phyloP scores from a whole-genome alignment of 176 grass and related monocot species.

The Lolium rigidum region DNA sequence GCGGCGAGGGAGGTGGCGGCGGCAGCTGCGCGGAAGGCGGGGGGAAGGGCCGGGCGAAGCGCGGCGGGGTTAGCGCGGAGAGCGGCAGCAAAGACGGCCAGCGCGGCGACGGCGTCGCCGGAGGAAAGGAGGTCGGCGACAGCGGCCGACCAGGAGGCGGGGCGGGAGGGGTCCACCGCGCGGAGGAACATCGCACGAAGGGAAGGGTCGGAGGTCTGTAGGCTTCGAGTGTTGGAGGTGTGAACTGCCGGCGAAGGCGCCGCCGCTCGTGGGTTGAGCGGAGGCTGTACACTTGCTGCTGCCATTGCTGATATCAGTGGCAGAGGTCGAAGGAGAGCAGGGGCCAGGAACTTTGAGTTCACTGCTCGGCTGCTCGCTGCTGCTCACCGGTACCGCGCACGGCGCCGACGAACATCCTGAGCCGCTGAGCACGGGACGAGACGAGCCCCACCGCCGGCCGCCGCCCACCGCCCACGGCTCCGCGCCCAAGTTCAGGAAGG shows the following conservation, averaged over 20 bases:
- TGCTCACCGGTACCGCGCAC: too few species aligned
- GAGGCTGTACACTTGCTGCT: background rate
- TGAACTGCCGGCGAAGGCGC: background rate
- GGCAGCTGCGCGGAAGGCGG: constrained; percentile 62
- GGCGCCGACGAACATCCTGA: too few species aligned
- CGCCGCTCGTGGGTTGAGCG: background rate
- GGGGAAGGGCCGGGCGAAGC: constrained; percentile 58
- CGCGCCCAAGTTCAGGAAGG: too few species aligned
- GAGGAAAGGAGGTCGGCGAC: constrained; percentile 71
- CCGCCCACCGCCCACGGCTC: too few species aligned
- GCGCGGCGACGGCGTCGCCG: constrained; percentile 50
- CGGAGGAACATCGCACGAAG: constrained; percentile 61
- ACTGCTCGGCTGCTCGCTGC: too few species aligned
- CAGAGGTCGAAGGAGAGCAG: too few species aligned
- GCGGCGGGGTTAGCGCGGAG: constrained; percentile 49
- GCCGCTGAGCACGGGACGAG: too few species aligned
- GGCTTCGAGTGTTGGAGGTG: background rate
- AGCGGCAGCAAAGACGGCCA: constrained; percentile 55
- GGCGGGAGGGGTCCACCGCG: constrained; percentile 57
- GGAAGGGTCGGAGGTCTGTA: constrained; percentile 12
- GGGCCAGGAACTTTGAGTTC: too few species aligned
- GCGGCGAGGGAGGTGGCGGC: constrained; percentile 51
- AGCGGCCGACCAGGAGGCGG: constrained; percentile 70
- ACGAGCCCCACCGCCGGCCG: too few species aligned
- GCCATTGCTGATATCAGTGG: constrained; percentile 5